Evolutionary conservation across 768 basidiomycete species (phyloP).

Genomic region (Serendipita sp.): DNA sequence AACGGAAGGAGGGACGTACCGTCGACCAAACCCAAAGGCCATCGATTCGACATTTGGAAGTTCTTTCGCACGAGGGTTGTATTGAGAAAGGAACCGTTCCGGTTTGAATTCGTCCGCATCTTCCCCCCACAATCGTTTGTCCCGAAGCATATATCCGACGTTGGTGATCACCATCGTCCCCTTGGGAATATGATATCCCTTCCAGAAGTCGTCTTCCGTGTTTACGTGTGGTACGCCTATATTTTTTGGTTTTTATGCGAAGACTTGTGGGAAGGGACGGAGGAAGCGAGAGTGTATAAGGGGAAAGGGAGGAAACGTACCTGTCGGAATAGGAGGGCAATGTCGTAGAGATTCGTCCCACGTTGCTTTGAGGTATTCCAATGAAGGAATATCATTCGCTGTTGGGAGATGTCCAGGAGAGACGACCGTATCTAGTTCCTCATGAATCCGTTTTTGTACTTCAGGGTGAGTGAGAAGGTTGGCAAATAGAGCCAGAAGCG

Average conservation of each 20-base stretch:
- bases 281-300: too few relatives aligned
- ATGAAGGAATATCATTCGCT: neutral
- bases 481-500: neutral
- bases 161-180: slow-evolving; percentile 18
- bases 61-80: neutral
- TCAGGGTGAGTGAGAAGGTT: neutral
- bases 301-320: neutral
- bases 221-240: slow-evolving; percentile 15
- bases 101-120: neutral
- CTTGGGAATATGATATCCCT: slow-evolving; percentile 23
- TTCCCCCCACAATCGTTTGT: neutral
- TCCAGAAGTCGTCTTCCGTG: slow-evolving; percentile 20
- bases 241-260: neutral
- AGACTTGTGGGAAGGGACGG: too few relatives aligned
- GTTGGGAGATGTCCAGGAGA: neutral
- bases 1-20: neutral
- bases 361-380: neutral
- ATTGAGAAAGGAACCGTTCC: neutral
- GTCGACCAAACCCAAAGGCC: slow-evolving; percentile 1
- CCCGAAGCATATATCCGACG: slow-evolving; percentile 13
- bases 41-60: neutral
- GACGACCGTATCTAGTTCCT: slow-evolving; percentile 24
- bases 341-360: neutral
- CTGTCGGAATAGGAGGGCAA: neutral
- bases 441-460: neutral